Evolutionary conservation across 2,329 filamentous ascomycete genomes (phyloP), one percentile per base, ranked within the genome.

Genomic region (Camillea tinctor): DNA sequence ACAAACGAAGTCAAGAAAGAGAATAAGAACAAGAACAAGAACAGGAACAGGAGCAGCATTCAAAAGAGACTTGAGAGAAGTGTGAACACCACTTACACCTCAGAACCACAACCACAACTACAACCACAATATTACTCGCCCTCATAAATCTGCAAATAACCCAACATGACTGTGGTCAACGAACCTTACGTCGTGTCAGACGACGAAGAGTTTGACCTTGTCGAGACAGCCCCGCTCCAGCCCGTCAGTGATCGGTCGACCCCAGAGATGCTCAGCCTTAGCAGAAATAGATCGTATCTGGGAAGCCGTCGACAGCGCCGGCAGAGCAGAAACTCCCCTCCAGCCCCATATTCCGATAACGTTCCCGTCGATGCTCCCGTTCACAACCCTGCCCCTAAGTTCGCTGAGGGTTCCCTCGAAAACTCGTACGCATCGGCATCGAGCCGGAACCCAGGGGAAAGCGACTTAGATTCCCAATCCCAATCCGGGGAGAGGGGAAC

Each of bases 151-250:
- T n/a, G n/a, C n/a, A n/a, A n/a, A n/a, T n/a, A n/a, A n/a, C n/a
- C n/a, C n/a, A 50, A 23, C 11, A 64, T 65, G 64, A 56, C 30
- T 3, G 50, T 55, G 4, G 40, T 60, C 48, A 55, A 58, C 23
- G 58, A 58, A 11, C 13, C 50, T 7, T 56, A 49, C 5, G 40
- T 44, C 36, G 36, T 60, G 26, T 64, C 64, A 11, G 62, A 66
- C 52, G 62, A 60, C 4, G 64, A 66, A 11, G 64, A 66, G 9
- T 63, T 63, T 36, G 60, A 62, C 24, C n/a, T 61, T 23, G 49
- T 66, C 30, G 62, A 65, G 5, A 1, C 20, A 24, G 24, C 54
- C 49, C 53, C 56, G n/a, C 26, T 30, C 26, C 26, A 30, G 26
- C 51, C 64, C 9, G 62, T 66, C 4, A 63, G 62, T 44, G 62